phyloP scores from a whole-genome alignment of 208 protist genomes.

The Leishmania lainsoni region DNA sequence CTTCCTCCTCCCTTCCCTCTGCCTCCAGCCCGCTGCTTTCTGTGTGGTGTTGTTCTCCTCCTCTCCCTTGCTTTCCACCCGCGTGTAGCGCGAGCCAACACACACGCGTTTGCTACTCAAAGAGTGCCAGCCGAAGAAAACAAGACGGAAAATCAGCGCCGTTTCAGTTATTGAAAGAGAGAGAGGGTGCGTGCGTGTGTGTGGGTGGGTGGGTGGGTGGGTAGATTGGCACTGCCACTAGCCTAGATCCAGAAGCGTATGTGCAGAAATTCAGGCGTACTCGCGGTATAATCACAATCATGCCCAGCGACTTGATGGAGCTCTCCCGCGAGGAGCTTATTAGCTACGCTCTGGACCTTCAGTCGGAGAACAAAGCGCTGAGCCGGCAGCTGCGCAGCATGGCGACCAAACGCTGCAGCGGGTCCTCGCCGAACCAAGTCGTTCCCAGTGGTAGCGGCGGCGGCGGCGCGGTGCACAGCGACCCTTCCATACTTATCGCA shows the following conservation, averaged over 20 bases:
- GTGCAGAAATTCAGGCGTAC: not conserved
- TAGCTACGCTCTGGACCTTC: slow-evolving; percentile 56
- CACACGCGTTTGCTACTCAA: too few relatives aligned
- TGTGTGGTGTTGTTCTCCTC: slow-evolving; percentile 15
- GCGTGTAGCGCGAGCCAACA: not conserved
- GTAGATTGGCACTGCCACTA: not conserved
- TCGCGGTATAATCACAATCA: not conserved
- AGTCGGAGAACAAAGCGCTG: slow-evolving; percentile 62
- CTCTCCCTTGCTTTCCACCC: slow-evolving; percentile 1
- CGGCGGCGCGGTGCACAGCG: slow-evolving; percentile 11
- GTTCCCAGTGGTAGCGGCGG: not conserved
- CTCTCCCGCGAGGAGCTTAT: slow-evolving; percentile 68
- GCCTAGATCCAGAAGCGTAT: not conserved
- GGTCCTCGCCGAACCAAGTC: not conserved
- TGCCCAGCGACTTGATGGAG: slow-evolving; percentile 34
- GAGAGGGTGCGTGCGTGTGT: not conserved
- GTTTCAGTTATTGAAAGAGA: slow-evolving; percentile 3
- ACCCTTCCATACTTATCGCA: slow-evolving; percentile 17
- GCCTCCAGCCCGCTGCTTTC: not conserved
- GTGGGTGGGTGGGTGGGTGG: not conserved
- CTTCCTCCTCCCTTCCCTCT: not conserved
- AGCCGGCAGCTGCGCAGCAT: slow-evolving; percentile 53
- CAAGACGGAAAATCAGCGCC: not conserved
- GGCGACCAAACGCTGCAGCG: slow-evolving; percentile 14
- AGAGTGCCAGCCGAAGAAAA: too few relatives aligned